Percentiles rank a stretch among this genome's conserved stretches.
Evolutionary conservation across 2,329 filamentous ascomycete species (phyloP).

Genomic region (Magnaporthiopsis incrustans): DNA sequence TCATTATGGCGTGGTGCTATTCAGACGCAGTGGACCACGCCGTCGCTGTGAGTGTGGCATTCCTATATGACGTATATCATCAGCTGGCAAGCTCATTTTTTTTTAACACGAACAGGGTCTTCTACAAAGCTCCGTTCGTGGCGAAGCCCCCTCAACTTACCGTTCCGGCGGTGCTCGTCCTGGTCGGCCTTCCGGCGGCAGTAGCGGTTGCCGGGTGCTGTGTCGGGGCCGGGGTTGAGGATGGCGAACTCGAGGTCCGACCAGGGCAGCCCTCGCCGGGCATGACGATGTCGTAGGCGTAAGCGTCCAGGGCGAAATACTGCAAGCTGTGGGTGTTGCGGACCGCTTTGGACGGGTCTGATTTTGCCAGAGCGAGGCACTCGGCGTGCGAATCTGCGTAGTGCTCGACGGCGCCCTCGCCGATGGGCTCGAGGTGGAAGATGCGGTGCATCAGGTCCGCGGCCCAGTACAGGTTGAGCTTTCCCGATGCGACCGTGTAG

Average conservation of each 20-base stretch:
- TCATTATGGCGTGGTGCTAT: background rate
- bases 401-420: slow-evolving; percentile 53
- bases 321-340: slow-evolving; percentile 56
- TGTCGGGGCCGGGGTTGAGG: background rate
- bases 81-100: slow-evolving; percentile 42
- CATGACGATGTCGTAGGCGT: slow-evolving; percentile 55
- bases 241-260: slow-evolving; percentile 14
- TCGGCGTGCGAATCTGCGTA: slow-evolving; percentile 51
- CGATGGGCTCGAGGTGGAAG: slow-evolving; percentile 53
- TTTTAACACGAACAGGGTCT: too few species aligned
- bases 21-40: slow-evolving; percentile 25
- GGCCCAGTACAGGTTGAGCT: slow-evolving; percentile 56
- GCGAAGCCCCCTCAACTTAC: slow-evolving; percentile 17
- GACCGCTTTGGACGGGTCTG: slow-evolving; percentile 36
- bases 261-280: slow-evolving; percentile 56
- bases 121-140: background rate
- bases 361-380: slow-evolving; percentile 42
- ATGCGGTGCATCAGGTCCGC: slow-evolving; percentile 60
- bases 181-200: slow-evolving; percentile 9
- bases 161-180: slow-evolving; percentile 37
- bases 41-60: slow-evolving; percentile 33
- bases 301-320: slow-evolving; percentile 62
- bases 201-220: background rate
- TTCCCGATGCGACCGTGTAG: slow-evolving; percentile 49
- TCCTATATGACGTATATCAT: slow-evolving; percentile 39